These are phyloP conservation scores for Pichia sp. DNA, from an alignment of 1,139 yeast genomes.

Conservation along the genomic window DNA sequence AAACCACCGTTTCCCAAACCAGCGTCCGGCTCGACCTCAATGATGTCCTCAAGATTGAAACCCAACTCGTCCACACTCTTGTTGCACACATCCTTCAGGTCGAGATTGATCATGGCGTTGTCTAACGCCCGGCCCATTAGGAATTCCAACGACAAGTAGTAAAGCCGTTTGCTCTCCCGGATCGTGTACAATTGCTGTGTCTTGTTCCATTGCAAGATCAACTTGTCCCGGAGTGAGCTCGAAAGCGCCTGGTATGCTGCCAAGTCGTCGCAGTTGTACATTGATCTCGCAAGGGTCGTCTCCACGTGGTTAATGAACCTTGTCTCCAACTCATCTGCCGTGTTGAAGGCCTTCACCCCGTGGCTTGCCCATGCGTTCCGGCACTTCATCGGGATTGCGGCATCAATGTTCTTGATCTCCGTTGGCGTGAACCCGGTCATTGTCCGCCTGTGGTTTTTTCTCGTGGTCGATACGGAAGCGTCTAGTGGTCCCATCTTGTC, in stretches of 20 bases:
- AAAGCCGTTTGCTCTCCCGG: constrained; percentile 80
- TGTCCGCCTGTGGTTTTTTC: constrained; percentile 51
- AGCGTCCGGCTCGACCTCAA: constrained; percentile 88
- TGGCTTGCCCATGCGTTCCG: constrained; percentile 74
- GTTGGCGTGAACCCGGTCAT: constrained; percentile 89
- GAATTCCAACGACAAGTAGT: constrained; percentile 83
- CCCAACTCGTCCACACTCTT: constrained; percentile 76
- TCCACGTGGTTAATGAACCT: constrained; percentile 83
- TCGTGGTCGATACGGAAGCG: constrained; percentile 4
- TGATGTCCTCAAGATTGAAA: constrained; percentile 79
- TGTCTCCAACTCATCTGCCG: constrained; percentile 59
- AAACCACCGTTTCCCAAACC: constrained; percentile 95
- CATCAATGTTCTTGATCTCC: constrained; percentile 78
- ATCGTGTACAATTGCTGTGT: constrained; percentile 88
- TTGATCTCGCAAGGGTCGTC: constrained; percentile 80
- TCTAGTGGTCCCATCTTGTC: constrained; percentile 15
- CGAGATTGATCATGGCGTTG: constrained; percentile 82
- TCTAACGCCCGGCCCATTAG: constrained; percentile 95
- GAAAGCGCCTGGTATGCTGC: constrained; percentile 94
- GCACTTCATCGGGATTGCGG: constrained; percentile 73
- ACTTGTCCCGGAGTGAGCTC: constrained; percentile 69
- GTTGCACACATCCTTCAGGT: constrained; percentile 35
- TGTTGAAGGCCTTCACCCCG: constrained; percentile 46
- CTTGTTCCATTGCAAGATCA: constrained; percentile 85
- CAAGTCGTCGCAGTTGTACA: constrained; percentile 86